phyloP scores from a whole-genome alignment of 805 yeast species.

The Saccharomycopsis babjevae region DNA sequence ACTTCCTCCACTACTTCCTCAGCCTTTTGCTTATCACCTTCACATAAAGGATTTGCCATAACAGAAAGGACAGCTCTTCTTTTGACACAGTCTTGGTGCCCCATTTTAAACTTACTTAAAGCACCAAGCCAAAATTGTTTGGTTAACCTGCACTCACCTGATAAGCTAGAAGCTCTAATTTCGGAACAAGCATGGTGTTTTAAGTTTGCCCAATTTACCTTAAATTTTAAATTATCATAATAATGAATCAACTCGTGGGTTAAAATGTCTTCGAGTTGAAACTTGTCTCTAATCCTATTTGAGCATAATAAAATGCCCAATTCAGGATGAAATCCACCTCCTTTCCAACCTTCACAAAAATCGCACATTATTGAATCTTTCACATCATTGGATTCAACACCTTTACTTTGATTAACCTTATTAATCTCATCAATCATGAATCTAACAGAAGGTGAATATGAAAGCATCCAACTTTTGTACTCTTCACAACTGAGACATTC shows the following conservation, averaged over 20 bases:
- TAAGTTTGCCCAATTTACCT: constrained; percentile 76
- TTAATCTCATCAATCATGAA: constrained; percentile 81
- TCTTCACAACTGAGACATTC: constrained; percentile 66
- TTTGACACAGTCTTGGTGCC: constrained; percentile 84
- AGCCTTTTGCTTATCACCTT: constrained; percentile 57
- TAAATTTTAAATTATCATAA: constrained; percentile 80
- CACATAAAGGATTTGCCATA: constrained; percentile 75
- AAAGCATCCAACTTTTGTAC: constrained; percentile 69
- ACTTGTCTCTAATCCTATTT: constrained; percentile 61
- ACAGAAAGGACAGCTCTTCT: constrained; percentile 85
- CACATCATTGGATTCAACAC: constrained; percentile 33
- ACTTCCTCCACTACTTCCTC: constrained; percentile 73
- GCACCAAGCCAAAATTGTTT: constrained; percentile 56
- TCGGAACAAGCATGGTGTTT: constrained; percentile 96
- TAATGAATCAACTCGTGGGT: constrained; percentile 92
- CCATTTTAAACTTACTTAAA: constrained; percentile 44
- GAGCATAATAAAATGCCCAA: constrained; percentile 81
- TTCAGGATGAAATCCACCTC: constrained; percentile 93
- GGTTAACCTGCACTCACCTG: constrained; percentile 91
- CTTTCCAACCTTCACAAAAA: constrained; percentile 68
- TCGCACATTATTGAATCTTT: constrained; percentile 59
- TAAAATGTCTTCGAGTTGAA: constrained; percentile 82
- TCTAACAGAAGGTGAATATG: constrained; percentile 72
- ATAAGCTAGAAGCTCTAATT: constrained; percentile 81
- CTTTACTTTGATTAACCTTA: constrained; percentile 36